Evolutionary conservation across 192 early-diverging fungal genomes (phyloP), one percentile per base, ranked within the genome.

Genomic region (Ambispora gerdemannii): DNA sequence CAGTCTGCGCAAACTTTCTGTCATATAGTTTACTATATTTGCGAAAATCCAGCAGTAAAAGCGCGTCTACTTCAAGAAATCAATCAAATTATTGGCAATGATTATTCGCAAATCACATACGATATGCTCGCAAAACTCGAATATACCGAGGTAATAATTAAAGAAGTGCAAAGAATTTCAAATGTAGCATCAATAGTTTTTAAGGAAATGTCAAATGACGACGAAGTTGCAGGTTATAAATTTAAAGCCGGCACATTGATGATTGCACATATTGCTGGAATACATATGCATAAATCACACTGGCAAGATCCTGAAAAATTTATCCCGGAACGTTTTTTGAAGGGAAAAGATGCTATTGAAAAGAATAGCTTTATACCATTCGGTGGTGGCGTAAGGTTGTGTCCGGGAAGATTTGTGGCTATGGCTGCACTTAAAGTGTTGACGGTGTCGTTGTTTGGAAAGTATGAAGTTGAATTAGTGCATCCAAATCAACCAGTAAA

Each of bases 321-420:
- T 30, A 24, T 20, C 24, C 55, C 55, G 1, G 55, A 58, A 13
- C 55, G 55, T 10, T 58, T 58, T 25, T 20, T 58, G 55, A 30
- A 58, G 38, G 43, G 30, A 6, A 17, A 4, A 13, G 50, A 67
- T 32, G 19, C 1, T 31, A 32, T 32, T 64, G 22, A 67, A 2
- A 67, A 67, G 20, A 32, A 52, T 67, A 25, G 35, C 0, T 32
- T 67, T 15, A 24, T 67, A 15, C 27, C 35, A 32, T 67, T 67
- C 51, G 65, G 65, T 32, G 65, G 65, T 67, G 65, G 65, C 10
- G 8, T 51, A 19, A 33, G 65, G 22, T 30, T 67, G 65, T 67
- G 65, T 13, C 65, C 65, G 10, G 65, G 49, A n/a, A 67, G 6
- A 67, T 28, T 52, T 19, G 22, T 67, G 49, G 65, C 65, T 32